Percentiles rank a stretch among this genome's conserved stretches.
These are phyloP conservation scores for Dorcoceras hygrometricum DNA, from an alignment of 257 asterid species.

Conservation along the genomic window DNA sequence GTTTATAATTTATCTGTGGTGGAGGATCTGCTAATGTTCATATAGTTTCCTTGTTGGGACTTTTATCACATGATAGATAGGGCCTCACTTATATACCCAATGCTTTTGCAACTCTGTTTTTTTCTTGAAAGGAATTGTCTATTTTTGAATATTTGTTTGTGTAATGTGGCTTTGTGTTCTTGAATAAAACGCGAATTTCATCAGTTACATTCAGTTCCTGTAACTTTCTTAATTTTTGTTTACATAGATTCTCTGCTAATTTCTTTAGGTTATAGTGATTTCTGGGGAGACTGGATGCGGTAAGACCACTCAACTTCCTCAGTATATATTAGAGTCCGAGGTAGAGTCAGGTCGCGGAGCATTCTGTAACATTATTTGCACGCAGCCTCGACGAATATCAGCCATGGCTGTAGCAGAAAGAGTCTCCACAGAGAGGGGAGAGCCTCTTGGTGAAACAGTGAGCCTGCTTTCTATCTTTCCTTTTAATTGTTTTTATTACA, in stretches of 20 bases:
- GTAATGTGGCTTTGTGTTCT: conserved; percentile 7
- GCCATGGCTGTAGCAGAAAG: conserved; percentile 96
- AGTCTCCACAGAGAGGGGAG: conserved; percentile 97
- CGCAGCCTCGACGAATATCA: conserved; percentile 97
- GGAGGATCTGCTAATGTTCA: too few species aligned
- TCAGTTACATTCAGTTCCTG: conserved; percentile 2
- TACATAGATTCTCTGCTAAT: conserved; percentile 19
- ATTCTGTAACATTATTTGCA: conserved; percentile 91
- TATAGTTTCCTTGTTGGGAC: not conserved
- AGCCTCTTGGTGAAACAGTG: conserved; percentile 96
- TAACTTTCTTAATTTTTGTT: conserved; percentile 12
- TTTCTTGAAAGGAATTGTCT: conserved; percentile 1
- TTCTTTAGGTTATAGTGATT: conserved; percentile 77
- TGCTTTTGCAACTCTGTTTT: not conserved
- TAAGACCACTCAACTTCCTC: conserved; percentile 98
- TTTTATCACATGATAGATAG: not conserved
- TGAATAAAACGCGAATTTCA: conserved; percentile 10
- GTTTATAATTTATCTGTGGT: too few species aligned
- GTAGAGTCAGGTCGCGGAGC: conserved; percentile 99
- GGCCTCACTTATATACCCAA: not conserved
- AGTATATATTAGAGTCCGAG: conserved; percentile 87
- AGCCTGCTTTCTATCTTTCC: conserved; percentile 39
- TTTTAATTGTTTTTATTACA: conserved; percentile 11
- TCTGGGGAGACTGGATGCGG: conserved; percentile 99
- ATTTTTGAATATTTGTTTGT: conserved; percentile 5